These are phyloP conservation scores for Beauveria sp. DNA, from an alignment of 2,329 filamentous ascomycete species.

Conservation along the genomic window DNA sequence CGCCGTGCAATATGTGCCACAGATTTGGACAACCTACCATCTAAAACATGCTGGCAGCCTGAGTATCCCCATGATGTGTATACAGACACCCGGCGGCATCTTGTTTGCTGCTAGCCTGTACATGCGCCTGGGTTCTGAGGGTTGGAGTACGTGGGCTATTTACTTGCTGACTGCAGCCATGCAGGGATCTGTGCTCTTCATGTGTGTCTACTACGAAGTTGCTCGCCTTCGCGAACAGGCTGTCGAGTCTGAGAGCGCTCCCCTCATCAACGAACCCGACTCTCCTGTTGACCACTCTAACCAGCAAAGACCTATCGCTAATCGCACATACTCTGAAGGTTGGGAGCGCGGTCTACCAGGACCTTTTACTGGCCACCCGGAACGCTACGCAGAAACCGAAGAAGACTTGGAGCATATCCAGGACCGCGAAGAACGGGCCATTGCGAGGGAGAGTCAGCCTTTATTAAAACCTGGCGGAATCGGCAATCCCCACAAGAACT, in stretches of 20 bases:
- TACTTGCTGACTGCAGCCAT: conserved; percentile 79
- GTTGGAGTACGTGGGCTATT: conserved; percentile 95
- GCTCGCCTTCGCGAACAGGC: conserved; percentile 29
- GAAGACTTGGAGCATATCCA: conserved; percentile 43
- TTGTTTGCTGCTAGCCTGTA: conserved; percentile 83
- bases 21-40: conserved; percentile 85
- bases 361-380: conserved; percentile 44
- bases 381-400: conserved; percentile 43
- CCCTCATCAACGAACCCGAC: conserved; percentile 20
- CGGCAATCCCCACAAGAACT: conserved; percentile 36
- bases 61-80: conserved; percentile 96
- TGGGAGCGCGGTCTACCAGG: conserved; percentile 44
- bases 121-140: conserved; percentile 66
- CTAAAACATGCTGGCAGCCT: conserved; percentile 83
- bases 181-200: conserved; percentile 71
- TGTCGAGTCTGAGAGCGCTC: conserved; percentile 13
- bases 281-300: conserved; percentile 21
- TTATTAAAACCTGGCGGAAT: conserved; percentile 43
- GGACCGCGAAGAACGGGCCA: conserved; percentile 44
- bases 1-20: conserved; percentile 85
- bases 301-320: conserved; percentile 30
- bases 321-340: conserved; percentile 40
- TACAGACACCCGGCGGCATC: conserved; percentile 89
- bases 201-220: conserved; percentile 74
- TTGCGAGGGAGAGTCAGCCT: conserved; percentile 42